Evolutionary conservation across 2,329 filamentous ascomycete species (phyloP), one percentile per base, ranked within the genome.

Genomic region (Fusarium coffeatum): DNA sequence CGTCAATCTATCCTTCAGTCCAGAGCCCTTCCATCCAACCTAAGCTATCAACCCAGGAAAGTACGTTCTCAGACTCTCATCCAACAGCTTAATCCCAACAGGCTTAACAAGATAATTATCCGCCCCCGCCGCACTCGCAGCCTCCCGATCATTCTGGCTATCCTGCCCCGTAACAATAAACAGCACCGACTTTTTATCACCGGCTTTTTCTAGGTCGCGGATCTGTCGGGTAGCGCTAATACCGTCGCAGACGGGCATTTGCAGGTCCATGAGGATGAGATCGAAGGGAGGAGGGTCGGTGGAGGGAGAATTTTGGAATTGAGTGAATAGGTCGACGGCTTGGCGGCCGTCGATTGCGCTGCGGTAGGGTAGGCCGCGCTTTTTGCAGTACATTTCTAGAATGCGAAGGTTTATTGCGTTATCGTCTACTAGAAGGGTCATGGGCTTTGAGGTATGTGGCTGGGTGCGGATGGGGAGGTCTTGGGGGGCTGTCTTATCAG

Each of bases 341-440:
- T 84, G 79, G 20, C 78, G 74, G 3, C 84, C 83, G 43, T 86
- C 81, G 9, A 78, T 77, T 2, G 83, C 83, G 2, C 79, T 80
- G 18, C 78, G 73, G 27, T 83, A 83, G 18, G 81, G 78, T 25
- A 84, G 77, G 0, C 79, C 78, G 13, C 82, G 77, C 43, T 81
- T 81, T 56, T 81, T 80, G 51, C 84, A 82, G 67, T 84, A 85
- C 72, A 84, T 83, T 20, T 80, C 76, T 28, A 86, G 69, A 27
- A 86, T 83, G 22, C 83, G 83, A 1, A 85, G 78, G 23, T 86
- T 86, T 57, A 85, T 81, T 5, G 80, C 57, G 47, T 85, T 86
- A 63, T 85, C 84, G 64, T 85, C 84, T 0, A 85, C 83, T 1
- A 86, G 73, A 0, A 86, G 76, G 0, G 75, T 74, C 18, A 59